Evolutionary conservation across 1,139 yeast genomes (phyloP).

Genomic region (Kurtzmaniella natalensis): DNA sequence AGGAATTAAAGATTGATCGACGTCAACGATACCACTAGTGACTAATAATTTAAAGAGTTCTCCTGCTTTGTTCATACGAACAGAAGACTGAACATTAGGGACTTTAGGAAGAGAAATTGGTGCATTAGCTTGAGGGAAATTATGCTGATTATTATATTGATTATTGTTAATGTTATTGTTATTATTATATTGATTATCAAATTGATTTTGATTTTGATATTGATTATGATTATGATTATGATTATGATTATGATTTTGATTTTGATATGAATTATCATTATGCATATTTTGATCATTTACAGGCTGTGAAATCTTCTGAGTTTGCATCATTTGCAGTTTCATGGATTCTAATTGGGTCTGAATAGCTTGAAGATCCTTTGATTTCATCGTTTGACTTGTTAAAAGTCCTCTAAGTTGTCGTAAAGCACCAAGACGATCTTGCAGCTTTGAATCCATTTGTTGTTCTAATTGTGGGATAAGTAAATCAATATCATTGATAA

Average conservation of each 20-base stretch:
- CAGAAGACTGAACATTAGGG: not conserved
- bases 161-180: constrained; percentile 8
- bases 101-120: constrained; percentile 9
- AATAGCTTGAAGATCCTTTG: constrained; percentile 38
- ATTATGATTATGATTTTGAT: constrained; percentile 8
- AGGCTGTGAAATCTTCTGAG: not conserved
- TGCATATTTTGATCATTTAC: constrained; percentile 9
- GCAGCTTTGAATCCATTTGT: constrained; percentile 31
- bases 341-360: constrained; percentile 32
- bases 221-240: constrained; percentile 4
- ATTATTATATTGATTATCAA: constrained; percentile 13
- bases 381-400: constrained; percentile 33
- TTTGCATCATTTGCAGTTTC: constrained; percentile 24
- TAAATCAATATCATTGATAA: constrained; percentile 43
- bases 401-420: constrained; percentile 39
- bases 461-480: constrained; percentile 29
- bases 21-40: constrained; percentile 34
- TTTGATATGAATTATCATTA: constrained; percentile 14
- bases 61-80: constrained; percentile 13
- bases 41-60: constrained; percentile 31
- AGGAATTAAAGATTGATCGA: constrained; percentile 41
- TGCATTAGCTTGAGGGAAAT: constrained; percentile 6
- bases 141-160: too few species aligned
- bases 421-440: constrained; percentile 39
- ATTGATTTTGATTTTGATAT: constrained; percentile 13